Base-by-base conservation (phyloP, 129 eudicot species). In the Chrysanthemum lavandulifolium region DNA sequence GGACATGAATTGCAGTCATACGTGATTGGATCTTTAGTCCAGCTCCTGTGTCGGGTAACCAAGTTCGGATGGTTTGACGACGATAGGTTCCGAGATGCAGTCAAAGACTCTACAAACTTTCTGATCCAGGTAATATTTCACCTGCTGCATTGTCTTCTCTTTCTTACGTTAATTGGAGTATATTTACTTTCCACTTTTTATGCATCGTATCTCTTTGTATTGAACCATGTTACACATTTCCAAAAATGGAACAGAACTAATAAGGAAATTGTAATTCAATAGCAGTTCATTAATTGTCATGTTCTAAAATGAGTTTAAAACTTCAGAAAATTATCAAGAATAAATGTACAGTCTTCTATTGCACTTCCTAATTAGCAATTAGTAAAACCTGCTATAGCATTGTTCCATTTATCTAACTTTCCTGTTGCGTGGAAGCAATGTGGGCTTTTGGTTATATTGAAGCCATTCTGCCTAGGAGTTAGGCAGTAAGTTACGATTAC, bases 51-150 rank as follows among this genome's bases (percentile, higher is more conserved):
- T 75, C 97, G 98, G 74, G 78, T 94, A 59, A 87, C 97, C 75
- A 94, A 94, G 79, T 94, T 87, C 75, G 98, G 98, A 59, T 94
- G 98, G 98, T 86, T 90, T 19, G 97, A 88, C 67, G 98, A 94
- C 73, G 97, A 94, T 78, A 88, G 85, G 80, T 90, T 94, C 79
- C 88, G 89, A 82, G 97, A 94, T 58, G 87, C 83, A 63, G 98
- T 85, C 33, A 87, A 87, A 81, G 98, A 94, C 65, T 84, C 98
- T 27, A 87, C 88, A 63, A 84, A 84, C 72, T 94, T 94, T 78
- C 75, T 94, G 82, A 81, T 78, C 78, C 98, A 94, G 97, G 98
- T 90, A 83, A 50, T 55, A 23, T 36, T 14, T 19, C 27, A 73
- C 50, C n/a, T 70, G 53, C 65, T 61, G 40, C 53, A 58, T 65